Percentiles rank a stretch among this genome's conserved stretches.
phyloP scores from a whole-genome alignment of 176 grass and related monocot genomes.

The Chrysopogon serrulatus region DNA sequence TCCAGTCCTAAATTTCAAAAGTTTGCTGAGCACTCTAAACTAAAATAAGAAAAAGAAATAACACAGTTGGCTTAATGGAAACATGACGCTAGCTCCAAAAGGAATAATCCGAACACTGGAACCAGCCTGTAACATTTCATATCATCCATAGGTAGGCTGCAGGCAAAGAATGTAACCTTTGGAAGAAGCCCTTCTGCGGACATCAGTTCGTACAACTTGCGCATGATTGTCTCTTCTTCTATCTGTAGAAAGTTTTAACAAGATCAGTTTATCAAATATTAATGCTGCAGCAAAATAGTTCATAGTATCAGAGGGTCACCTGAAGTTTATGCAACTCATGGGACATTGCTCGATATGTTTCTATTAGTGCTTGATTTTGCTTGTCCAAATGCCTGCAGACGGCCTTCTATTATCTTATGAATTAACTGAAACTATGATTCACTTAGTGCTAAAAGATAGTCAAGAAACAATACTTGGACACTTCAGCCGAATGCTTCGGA shows the following conservation, averaged over 20 bases:
- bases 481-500: conserved; percentile 58
- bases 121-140: not conserved
- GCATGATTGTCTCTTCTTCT: conserved; percentile 92
- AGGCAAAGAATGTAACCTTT: conserved; percentile 54
- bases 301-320: conserved; percentile 20
- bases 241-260: conserved; percentile 42
- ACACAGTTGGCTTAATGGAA: not conserved
- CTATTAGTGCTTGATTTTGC: conserved; percentile 68
- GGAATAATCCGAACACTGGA: not conserved
- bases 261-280: conserved; percentile 15
- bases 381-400: conserved; percentile 74
- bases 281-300: not conserved
- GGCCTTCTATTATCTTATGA: conserved; percentile 15
- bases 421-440: not conserved
- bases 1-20: conserved; percentile 2
- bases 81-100: conserved; percentile 2
- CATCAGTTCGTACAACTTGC: conserved; percentile 70
- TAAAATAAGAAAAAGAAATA: not conserved
- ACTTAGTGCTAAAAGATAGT: not conserved
- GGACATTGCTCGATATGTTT: conserved; percentile 63
- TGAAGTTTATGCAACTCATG: conserved; percentile 73
- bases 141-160: not conserved
- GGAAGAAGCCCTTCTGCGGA: conserved; percentile 61
- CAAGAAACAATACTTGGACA: conserved; percentile 46
- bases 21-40: not conserved